These are phyloP conservation scores for Gillenia trifoliata DNA, from an alignment of 306 rosid species.

Conservation along the genomic window DNA sequence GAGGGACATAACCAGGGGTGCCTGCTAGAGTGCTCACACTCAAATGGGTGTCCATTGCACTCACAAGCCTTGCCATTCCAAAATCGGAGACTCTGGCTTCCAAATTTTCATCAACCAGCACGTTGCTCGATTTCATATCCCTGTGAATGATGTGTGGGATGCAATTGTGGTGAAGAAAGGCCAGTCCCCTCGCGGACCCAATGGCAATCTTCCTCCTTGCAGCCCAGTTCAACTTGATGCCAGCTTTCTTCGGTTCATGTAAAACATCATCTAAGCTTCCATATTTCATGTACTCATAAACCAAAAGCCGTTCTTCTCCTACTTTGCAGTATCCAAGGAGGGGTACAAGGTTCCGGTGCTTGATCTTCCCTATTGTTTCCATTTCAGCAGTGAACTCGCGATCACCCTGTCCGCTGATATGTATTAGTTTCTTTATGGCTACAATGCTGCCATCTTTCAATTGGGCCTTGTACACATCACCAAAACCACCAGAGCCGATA, in stretches of 20 bases:
- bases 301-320: constrained; percentile 86
- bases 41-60: constrained; percentile 94
- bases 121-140: constrained; percentile 98
- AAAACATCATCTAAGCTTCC: constrained; percentile 96
- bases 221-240: constrained; percentile 78
- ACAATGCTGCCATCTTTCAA: constrained; percentile 84
- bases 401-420: constrained; percentile 94
- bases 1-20: constrained; percentile 96
- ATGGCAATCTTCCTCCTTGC: constrained; percentile 80
- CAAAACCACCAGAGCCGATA: constrained; percentile 85
- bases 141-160: constrained; percentile 92
- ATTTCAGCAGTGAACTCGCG: constrained; percentile 96
- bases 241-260: constrained; percentile 63
- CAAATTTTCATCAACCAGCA: constrained; percentile 72
- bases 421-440: constrained; percentile 90
- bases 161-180: constrained; percentile 90
- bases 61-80: constrained; percentile 97
- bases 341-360: constrained; percentile 90
- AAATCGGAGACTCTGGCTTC: constrained; percentile 98
- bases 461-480: constrained; percentile 90
- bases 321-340: constrained; percentile 94
- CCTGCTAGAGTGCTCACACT: constrained; percentile 97
- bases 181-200: constrained; percentile 92
- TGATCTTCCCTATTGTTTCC: constrained; percentile 98
- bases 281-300: constrained; percentile 84